phyloP scores from a whole-genome alignment of 1,139 yeast genomes.

The Yamadazyma epiphylla region DNA sequence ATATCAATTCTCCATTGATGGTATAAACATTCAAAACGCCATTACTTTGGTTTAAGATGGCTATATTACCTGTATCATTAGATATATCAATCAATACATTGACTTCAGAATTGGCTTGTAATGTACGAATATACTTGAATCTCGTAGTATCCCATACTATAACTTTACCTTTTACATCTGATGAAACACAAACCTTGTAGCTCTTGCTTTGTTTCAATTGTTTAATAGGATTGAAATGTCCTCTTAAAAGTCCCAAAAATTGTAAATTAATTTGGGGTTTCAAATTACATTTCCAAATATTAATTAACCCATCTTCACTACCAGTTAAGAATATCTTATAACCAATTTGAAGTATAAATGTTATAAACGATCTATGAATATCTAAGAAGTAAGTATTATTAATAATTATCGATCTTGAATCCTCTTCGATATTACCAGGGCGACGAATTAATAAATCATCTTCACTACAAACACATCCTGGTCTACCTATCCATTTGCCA shows the following conservation, averaged over 20 bases:
- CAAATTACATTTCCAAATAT: conserved; percentile 48
- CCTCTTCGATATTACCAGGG: conserved; percentile 19
- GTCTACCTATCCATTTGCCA: conserved; percentile 47
- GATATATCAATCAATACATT: conserved; percentile 43
- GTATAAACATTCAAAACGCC: conserved; percentile 26
- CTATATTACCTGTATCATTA: conserved; percentile 53
- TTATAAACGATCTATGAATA: conserved; percentile 35
- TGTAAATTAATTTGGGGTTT: conserved; percentile 30
- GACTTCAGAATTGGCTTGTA: conserved; percentile 17
- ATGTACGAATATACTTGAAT: conserved; percentile 43
- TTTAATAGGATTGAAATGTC: conserved; percentile 45
- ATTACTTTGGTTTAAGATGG: conserved; percentile 14
- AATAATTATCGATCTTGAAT: conserved; percentile 35
- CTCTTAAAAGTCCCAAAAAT: conserved; percentile 46
- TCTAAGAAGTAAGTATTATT: conserved; percentile 41
- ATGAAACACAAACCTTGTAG: conserved; percentile 48
- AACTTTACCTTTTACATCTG: conserved; percentile 48
- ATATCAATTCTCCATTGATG: conserved; percentile 50
- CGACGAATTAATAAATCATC: conserved; percentile 39
- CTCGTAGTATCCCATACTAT: conserved; percentile 60
- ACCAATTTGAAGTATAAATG: conserved; percentile 33
- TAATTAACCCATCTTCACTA: conserved; percentile 51
- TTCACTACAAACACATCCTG: conserved; percentile 32
- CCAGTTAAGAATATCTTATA: conserved; percentile 47
- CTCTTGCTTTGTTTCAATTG: conserved; percentile 45